Percentiles rank a stretch among this genome's conserved stretches.
These are phyloP conservation scores for Hypoxylon lienhwacheense DNA, from an alignment of 495 filamentous ascomycete genomes.

Conservation along the genomic window DNA sequence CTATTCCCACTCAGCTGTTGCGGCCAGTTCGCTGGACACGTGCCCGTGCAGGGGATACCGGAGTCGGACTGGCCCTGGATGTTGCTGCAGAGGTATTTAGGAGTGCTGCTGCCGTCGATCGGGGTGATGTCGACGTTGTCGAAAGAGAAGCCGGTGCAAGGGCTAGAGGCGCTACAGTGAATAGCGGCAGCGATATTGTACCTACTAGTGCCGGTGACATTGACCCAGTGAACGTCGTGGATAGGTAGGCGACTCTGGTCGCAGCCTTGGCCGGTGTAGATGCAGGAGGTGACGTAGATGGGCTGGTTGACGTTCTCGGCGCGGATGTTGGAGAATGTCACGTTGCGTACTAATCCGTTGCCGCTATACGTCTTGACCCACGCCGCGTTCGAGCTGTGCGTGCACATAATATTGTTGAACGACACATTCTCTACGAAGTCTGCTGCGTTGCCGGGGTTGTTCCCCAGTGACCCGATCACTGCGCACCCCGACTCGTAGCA, in stretches of 20 bases:
- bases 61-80: conserved; percentile 44
- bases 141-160: conserved; percentile 54
- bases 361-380: conserved; percentile 61
- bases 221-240: conserved; percentile 56
- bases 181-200: conserved; percentile 60
- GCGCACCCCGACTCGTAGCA: conserved; percentile 48
- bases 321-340: conserved; percentile 55
- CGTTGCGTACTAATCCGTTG: conserved; percentile 50
- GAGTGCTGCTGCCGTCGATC: conserved; percentile 42
- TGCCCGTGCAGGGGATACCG: conserved; percentile 47
- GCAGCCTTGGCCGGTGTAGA: conserved; percentile 55
- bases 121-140: conserved; percentile 54
- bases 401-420: conserved; percentile 48
- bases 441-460: conserved; percentile 36
- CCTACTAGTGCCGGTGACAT: conserved; percentile 57
- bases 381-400: conserved; percentile 54
- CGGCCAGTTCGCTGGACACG: conserved; percentile 47
- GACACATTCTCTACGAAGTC: conserved; percentile 45
- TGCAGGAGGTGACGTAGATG: conserved; percentile 60
- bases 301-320: conserved; percentile 56
- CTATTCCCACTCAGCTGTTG: conserved; percentile 51
- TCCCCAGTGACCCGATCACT: conserved; percentile 43
- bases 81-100: conserved; percentile 51
- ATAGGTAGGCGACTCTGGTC: conserved; percentile 56
- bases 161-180: conserved; percentile 53